phyloP scores from a whole-genome alignment of 805 yeast genomes.

The Candida pseudoglaebosa region DNA sequence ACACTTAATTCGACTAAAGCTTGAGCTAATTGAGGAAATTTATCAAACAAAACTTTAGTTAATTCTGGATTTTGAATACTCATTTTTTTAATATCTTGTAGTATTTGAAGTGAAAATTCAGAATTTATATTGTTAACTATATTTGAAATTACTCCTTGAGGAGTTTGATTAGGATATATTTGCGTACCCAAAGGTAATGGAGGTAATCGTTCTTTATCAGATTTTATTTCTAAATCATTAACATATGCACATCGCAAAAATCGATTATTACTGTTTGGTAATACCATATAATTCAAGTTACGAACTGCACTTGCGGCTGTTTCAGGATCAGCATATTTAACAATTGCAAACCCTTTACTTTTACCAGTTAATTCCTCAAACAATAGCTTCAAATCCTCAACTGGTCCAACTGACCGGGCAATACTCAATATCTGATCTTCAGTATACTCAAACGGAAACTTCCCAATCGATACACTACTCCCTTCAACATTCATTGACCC shows the following conservation, averaged over 20 bases:
- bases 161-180: slow-evolving; percentile 35
- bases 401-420: slow-evolving; percentile 87
- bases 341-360: slow-evolving; percentile 87
- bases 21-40: slow-evolving; percentile 77
- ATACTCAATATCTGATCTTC: slow-evolving; percentile 90
- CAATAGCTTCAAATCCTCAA: slow-evolving; percentile 65
- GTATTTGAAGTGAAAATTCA: slow-evolving; percentile 42
- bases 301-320: slow-evolving; percentile 90
- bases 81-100: slow-evolving; percentile 59
- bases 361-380: slow-evolving; percentile 88
- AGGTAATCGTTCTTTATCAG: slow-evolving; percentile 28
- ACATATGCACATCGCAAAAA: slow-evolving; percentile 59
- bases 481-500: slow-evolving; percentile 9
- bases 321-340: slow-evolving; percentile 76
- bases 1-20: slow-evolving; percentile 73
- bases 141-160: slow-evolving; percentile 41
- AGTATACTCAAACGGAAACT: slow-evolving; percentile 88
- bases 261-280: slow-evolving; percentile 60
- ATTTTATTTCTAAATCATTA: slow-evolving; percentile 14
- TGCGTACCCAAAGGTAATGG: slow-evolving; percentile 40
- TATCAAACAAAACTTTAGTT: slow-evolving; percentile 57
- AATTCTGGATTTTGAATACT: slow-evolving; percentile 52
- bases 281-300: slow-evolving; percentile 67
- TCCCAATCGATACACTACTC: slow-evolving; percentile 66
- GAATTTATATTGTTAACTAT: slow-evolving; percentile 46